Conservation (phyloP, 2,329 filamentous ascomycete genomes). For the Fusarium graminum region DNA sequence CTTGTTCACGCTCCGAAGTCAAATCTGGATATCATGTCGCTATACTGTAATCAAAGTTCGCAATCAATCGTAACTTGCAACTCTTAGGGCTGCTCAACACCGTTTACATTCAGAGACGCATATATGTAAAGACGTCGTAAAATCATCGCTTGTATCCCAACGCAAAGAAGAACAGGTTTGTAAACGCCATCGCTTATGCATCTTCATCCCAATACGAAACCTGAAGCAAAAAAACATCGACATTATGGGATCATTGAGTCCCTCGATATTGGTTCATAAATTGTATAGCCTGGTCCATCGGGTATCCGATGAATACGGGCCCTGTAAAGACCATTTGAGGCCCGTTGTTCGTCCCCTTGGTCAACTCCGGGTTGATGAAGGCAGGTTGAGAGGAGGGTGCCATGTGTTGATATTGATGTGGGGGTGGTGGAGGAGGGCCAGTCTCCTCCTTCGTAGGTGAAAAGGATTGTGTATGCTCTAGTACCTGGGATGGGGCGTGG, state of each 20-base stretch:
- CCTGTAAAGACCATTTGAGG: conserved; percentile 90
- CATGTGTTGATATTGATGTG: conserved; percentile 24
- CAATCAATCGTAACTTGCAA: conserved; percentile 23
- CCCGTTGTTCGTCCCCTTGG: conserved; percentile 50
- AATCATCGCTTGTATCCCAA: conserved; percentile 35
- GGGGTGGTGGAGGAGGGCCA: conserved; percentile 30
- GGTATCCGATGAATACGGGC: conserved; percentile 93
- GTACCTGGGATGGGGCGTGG: conserved; percentile 26
- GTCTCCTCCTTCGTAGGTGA: conserved; percentile 41
- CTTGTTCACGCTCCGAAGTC: conserved; percentile 15
- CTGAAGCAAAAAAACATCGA: conserved; percentile 26
- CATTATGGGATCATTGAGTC: conserved; percentile 41
- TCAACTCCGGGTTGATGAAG: conserved; percentile 63
- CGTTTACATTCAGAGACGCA: conserved; percentile 3
- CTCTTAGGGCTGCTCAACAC: conserved; percentile 12
- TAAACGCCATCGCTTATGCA: conserved; percentile 53
- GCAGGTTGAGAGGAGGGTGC: conserved; percentile 58
- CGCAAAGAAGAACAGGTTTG: conserved; percentile 11
- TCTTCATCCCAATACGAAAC: conserved; percentile 27
- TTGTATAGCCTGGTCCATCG: conserved; percentile 82
- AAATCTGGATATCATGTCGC: conserved; percentile 45
- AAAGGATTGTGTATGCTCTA: conserved; percentile 29
- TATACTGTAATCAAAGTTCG: conserved; percentile 22
- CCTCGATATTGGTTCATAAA: conserved; percentile 74
- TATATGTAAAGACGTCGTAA: conserved; percentile 11